Evolutionary conservation across 2,329 filamentous ascomycete species (phyloP).

Genomic region (Lachnellula suecica): DNA sequence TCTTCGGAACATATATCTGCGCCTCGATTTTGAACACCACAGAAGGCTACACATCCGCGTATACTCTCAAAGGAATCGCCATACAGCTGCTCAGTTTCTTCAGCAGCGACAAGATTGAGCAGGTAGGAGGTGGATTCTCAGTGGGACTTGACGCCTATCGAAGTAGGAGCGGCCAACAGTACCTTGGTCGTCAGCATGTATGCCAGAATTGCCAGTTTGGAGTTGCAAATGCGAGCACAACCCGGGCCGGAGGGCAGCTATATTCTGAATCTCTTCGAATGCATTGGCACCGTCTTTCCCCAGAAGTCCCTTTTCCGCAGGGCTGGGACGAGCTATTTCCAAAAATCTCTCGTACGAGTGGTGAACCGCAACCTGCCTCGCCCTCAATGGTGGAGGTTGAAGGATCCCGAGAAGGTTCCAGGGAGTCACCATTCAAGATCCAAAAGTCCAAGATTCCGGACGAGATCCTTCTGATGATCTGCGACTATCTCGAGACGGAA

Average conservation of each 20-base stretch:
- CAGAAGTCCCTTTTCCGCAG: too few relatives aligned
- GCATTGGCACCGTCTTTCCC: too few relatives aligned
- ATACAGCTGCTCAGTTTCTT: conserved; percentile 55
- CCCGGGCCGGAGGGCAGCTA: too few relatives aligned
- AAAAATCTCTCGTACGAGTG: too few relatives aligned
- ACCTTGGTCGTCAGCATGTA: conserved; percentile 8
- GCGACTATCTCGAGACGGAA: conserved; percentile 32
- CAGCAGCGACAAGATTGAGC: conserved; percentile 45
- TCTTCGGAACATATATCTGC: conserved; percentile 45
- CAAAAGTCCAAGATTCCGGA: conserved; percentile 34
- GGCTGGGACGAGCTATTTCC: too few relatives aligned
- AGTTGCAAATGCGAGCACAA: not conserved
- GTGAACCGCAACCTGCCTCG: too few relatives aligned
- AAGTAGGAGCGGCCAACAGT: not conserved
- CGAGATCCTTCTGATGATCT: conserved; percentile 40
- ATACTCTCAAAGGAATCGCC: conserved; percentile 48
- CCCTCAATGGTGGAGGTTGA: too few relatives aligned
- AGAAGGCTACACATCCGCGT: conserved; percentile 48
- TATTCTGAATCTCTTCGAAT: too few relatives aligned
- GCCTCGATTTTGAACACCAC: conserved; percentile 43
- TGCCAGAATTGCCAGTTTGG: conserved; percentile 29
- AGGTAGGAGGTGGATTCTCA: conserved; percentile 28
- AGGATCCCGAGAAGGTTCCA: not conserved
- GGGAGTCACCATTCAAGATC: conserved; percentile 20
- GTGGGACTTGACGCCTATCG: conserved; percentile 31